phyloP scores from a whole-genome alignment of 371 early-diverging fungal genomes.

The Saksenaea vasiformis region DNA sequence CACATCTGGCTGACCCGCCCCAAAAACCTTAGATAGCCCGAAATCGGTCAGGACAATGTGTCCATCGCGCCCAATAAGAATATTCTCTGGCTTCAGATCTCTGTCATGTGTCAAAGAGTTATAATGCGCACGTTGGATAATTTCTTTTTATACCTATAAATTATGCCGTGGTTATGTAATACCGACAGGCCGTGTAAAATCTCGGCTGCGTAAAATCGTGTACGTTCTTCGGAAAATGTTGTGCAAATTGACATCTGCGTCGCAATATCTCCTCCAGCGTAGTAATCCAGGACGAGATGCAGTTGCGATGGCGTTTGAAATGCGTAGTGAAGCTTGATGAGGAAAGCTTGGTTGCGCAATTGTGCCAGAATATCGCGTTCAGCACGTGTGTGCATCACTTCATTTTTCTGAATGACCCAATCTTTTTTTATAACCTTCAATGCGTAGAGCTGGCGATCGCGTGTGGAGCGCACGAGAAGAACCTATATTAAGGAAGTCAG shows the following conservation, averaged over 20 bases:
- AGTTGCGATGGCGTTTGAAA: constrained; percentile 73
- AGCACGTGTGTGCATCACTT: constrained; percentile 62
- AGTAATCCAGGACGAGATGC: constrained; percentile 85
- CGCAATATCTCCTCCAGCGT: constrained; percentile 83
- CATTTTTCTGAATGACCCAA: constrained; percentile 62
- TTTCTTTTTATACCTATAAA: constrained; percentile 62
- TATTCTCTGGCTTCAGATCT: constrained; percentile 86
- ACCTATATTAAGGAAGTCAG: constrained; percentile 38
- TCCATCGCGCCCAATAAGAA: constrained; percentile 77
- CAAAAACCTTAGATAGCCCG: constrained; percentile 77
- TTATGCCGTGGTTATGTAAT: constrained; percentile 84
- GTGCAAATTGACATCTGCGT: constrained; percentile 71
- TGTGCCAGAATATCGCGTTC: constrained; percentile 73
- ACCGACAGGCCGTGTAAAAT: constrained; percentile 82
- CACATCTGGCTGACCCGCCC: constrained; percentile 30
- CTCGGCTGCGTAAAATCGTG: constrained; percentile 87
- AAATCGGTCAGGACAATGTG: constrained; percentile 89
- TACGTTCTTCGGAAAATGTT: constrained; percentile 71
- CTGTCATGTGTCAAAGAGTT: too few species aligned
- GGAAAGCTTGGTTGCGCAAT: constrained; percentile 67
- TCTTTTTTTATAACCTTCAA: constrained; percentile 75
- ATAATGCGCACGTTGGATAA: too few species aligned
- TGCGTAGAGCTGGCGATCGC: constrained; percentile 58
- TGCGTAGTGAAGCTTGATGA: constrained; percentile 71
- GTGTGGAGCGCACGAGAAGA: constrained; percentile 58